phyloP scores from a whole-genome alignment of 1,139 yeast genomes.

The Suhomyces maxii region DNA sequence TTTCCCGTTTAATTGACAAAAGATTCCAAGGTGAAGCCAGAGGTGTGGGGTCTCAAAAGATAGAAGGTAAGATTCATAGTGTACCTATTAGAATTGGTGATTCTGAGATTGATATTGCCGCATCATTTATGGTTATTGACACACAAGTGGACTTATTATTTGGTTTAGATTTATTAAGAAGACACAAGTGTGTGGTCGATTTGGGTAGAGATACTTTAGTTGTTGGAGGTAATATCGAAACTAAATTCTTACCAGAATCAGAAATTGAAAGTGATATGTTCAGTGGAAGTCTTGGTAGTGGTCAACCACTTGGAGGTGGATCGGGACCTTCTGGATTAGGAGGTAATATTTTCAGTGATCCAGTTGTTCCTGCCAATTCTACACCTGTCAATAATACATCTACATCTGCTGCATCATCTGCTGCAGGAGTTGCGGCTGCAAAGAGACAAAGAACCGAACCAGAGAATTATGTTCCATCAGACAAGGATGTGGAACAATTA shows the following conservation, averaged over 20 bases:
- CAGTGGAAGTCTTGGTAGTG: neutral
- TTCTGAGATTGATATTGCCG: slow-evolving; percentile 54
- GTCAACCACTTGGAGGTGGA: slow-evolving; percentile 7
- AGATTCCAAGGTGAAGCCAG: slow-evolving; percentile 80
- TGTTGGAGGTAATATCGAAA: slow-evolving; percentile 67
- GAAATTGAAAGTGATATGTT: slow-evolving; percentile 33
- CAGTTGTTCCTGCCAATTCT: slow-evolving; percentile 9
- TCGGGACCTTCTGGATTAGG: slow-evolving; percentile 25
- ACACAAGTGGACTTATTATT: slow-evolving; percentile 67
- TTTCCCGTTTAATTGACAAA: slow-evolving; percentile 74
- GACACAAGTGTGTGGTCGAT: slow-evolving; percentile 85
- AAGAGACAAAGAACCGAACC: slow-evolving; percentile 23
- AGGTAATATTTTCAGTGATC: slow-evolving; percentile 36
- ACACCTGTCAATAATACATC: slow-evolving; percentile 7
- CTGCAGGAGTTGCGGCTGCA: slow-evolving; percentile 27
- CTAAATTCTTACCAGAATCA: slow-evolving; percentile 69
- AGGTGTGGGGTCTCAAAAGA: slow-evolving; percentile 86
- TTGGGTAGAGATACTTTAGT: slow-evolving; percentile 64
- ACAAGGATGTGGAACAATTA: slow-evolving; percentile 53
- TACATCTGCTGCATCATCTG: slow-evolving; percentile 22
- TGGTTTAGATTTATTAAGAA: slow-evolving; percentile 79
- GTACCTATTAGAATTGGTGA: slow-evolving; percentile 81
- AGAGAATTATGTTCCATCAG: slow-evolving; percentile 26
- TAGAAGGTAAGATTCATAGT: slow-evolving; percentile 83
- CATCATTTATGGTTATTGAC: slow-evolving; percentile 81